A percentile compares a stretch with the other conserved stretches of the same genome.
Evolutionary conservation across 208 protist species (phyloP).

Genomic region (Crithidia expoeki): DNA sequence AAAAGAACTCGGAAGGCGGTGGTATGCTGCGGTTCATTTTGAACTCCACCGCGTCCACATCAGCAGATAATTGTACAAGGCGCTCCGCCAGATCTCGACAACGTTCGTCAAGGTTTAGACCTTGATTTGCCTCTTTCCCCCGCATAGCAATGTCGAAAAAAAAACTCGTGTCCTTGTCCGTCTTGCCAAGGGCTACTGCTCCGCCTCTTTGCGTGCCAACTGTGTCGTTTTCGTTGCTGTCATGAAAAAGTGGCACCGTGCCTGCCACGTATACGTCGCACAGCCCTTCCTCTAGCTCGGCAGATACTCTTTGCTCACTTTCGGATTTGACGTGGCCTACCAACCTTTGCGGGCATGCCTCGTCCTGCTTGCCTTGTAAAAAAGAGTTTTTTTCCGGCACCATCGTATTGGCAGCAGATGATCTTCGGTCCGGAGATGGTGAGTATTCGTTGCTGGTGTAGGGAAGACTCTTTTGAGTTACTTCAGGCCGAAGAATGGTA

Average conservation of each 20-base stretch:
- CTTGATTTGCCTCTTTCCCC: not conserved
- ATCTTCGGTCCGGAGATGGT: too few species aligned
- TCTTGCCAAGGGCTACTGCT: too few species aligned
- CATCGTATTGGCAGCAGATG: too few species aligned
- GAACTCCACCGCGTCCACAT: slow-evolving; percentile 13
- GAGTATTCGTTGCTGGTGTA: too few species aligned
- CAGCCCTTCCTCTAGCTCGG: not conserved
- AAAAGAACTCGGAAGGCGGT: slow-evolving; percentile 29
- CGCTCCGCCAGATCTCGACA: slow-evolving; percentile 28
- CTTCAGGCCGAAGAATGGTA: too few species aligned
- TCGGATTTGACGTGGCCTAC: too few species aligned
- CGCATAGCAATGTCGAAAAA: not conserved
- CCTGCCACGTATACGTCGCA: not conserved
- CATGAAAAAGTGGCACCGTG: not conserved
- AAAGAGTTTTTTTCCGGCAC: too few species aligned
- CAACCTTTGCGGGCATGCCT: too few species aligned
- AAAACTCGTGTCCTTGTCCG: not conserved
- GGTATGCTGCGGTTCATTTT: slow-evolving; percentile 17
- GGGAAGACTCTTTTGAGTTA: too few species aligned
- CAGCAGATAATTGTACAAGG: slow-evolving; percentile 18
- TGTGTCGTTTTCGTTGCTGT: not conserved
- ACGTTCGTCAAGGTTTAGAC: not conserved
- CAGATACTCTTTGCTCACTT: too few species aligned
- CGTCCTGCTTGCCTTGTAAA: too few species aligned
- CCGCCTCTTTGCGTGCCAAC: not conserved